Percentiles rank a stretch among this genome's conserved stretches.
Evolutionary conservation across 805 yeast species (phyloP).

Genomic region (Alloascoidea hylecoeti): DNA sequence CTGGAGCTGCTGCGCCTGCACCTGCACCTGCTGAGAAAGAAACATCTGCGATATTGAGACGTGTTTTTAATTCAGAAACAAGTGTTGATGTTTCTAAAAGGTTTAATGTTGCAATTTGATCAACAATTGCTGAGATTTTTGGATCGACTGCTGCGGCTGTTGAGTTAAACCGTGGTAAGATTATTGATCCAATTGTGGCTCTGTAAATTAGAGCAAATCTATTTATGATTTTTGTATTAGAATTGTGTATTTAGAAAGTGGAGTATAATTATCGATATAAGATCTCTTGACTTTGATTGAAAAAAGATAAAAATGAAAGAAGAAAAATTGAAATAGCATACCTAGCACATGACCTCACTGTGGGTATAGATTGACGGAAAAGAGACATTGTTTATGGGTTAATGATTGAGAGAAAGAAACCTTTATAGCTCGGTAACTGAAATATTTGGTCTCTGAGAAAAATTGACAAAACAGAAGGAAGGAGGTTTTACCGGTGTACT

Average conservation of each 20-base stretch:
- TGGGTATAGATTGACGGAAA: background rate
- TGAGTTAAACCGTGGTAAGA: conserved; percentile 21
- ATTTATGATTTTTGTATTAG: background rate
- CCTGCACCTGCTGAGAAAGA: conserved; percentile 62
- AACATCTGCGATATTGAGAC: conserved; percentile 88
- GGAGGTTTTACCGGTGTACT: too few relatives aligned
- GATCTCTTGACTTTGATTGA: background rate
- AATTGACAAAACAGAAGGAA: too few relatives aligned
- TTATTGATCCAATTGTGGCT: conserved; percentile 4
- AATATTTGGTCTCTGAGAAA: too few relatives aligned
- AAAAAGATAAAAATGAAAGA: background rate
- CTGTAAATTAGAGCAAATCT: background rate
- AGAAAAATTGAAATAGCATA: background rate
- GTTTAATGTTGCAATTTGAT: conserved; percentile 82
- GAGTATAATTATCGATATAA: background rate
- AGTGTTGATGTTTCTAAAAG: conserved; percentile 85
- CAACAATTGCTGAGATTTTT: conserved; percentile 77
- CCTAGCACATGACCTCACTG: background rate
- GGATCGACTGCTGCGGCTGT: conserved; percentile 58
- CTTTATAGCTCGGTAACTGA: too few relatives aligned
- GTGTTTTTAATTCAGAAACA: conserved; percentile 55
- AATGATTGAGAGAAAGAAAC: too few relatives aligned
- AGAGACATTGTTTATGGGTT: background rate
- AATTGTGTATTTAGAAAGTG: background rate
- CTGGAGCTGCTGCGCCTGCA: conserved; percentile 51